Percentiles rank a stretch among this genome's conserved stretches.
phyloP scores from a whole-genome alignment of 768 basidiomycete species.

The Nevesoporus exiguus region DNA sequence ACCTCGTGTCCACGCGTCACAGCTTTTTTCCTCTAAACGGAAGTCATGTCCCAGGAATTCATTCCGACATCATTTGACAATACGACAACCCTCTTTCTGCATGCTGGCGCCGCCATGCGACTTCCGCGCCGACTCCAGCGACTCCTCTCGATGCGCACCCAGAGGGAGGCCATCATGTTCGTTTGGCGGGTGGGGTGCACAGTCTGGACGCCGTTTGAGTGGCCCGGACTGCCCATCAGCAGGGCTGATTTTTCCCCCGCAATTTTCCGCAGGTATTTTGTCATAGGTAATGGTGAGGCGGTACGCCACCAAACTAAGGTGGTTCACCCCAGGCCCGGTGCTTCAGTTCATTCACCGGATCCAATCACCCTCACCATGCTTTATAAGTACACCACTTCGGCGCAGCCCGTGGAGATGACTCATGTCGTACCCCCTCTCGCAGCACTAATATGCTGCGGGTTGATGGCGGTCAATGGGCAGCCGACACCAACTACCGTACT shows the following conservation, averaged over 20 bases:
- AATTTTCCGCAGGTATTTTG: slow-evolving; percentile 7
- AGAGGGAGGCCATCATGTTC: not conserved
- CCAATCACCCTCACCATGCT: not conserved
- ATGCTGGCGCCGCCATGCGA: slow-evolving; percentile 17
- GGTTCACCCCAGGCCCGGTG: slow-evolving; percentile 10
- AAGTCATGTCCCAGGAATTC: slow-evolving; percentile 10
- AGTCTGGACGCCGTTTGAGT: not conserved
- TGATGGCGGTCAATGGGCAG: not conserved
- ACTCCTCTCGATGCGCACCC: not conserved
- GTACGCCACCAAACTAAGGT: slow-evolving; percentile 12
- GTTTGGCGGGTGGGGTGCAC: not conserved
- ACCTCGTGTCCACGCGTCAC: slow-evolving; percentile 19
- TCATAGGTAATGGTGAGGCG: slow-evolving; percentile 16
- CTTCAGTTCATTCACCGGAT: slow-evolving; percentile 10
- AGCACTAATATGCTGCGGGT: not conserved
- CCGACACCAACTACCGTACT: not conserved
- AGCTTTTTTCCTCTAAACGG: slow-evolving; percentile 18
- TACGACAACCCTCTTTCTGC: slow-evolving; percentile 24
- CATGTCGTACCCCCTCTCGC: not conserved
- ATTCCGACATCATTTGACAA: slow-evolving; percentile 13
- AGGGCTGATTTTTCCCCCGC: not conserved
- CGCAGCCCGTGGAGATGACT: not conserved
- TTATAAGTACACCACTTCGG: not conserved
- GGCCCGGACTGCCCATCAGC: not conserved
- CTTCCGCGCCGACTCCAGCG: slow-evolving; percentile 12